These are phyloP conservation scores for Elaeis guineensis DNA, from an alignment of 176 grass and related monocot genomes.

Conservation along the genomic window DNA sequence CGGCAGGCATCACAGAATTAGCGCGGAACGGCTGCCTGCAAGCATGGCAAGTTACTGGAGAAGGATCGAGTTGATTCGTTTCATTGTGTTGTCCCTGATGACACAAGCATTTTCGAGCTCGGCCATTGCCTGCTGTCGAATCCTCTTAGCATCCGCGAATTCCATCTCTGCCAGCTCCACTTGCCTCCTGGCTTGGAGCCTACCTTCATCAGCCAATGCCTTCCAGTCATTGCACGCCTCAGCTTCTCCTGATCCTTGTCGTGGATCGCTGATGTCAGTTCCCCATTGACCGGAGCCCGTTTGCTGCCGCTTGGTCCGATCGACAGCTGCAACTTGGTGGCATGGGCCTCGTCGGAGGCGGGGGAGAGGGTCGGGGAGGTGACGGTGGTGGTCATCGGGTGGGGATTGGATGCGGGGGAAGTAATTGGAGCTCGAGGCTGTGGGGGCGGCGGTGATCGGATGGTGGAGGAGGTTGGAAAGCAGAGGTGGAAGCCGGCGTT, in stretches of 20 bases:
- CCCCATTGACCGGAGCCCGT: too few relatives aligned
- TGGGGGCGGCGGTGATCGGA: not conserved
- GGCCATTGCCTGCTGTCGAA: slow-evolving; percentile 50
- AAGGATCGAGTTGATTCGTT: slow-evolving; percentile 32
- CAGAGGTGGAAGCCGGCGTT: slow-evolving; percentile 12
- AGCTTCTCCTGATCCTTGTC: slow-evolving; percentile 10
- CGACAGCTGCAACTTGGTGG: slow-evolving; percentile 57
- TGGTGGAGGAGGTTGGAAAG: not conserved
- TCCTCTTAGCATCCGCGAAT: slow-evolving; percentile 52
- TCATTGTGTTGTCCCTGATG: slow-evolving; percentile 48
- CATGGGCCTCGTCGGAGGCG: slow-evolving; percentile 18
- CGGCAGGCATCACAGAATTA: not conserved
- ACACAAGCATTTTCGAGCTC: slow-evolving; percentile 64
- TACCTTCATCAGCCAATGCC: slow-evolving; percentile 36
- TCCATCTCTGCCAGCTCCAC: slow-evolving; percentile 55
- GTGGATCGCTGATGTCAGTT: not conserved
- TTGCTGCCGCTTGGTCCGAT: slow-evolving; percentile 28
- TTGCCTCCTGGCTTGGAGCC: slow-evolving; percentile 41
- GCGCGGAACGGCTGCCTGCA: slow-evolving; percentile 51
- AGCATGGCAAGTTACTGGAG: slow-evolving; percentile 72
- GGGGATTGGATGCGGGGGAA: slow-evolving; percentile 30
- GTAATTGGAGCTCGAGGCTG: slow-evolving; percentile 62
- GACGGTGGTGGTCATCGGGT: not conserved
- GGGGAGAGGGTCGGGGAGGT: not conserved
- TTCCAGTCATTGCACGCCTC: slow-evolving; percentile 38